Base-by-base conservation (phyloP, 192 early-diverging fungal species). In the Piromyces finnis region DNA sequence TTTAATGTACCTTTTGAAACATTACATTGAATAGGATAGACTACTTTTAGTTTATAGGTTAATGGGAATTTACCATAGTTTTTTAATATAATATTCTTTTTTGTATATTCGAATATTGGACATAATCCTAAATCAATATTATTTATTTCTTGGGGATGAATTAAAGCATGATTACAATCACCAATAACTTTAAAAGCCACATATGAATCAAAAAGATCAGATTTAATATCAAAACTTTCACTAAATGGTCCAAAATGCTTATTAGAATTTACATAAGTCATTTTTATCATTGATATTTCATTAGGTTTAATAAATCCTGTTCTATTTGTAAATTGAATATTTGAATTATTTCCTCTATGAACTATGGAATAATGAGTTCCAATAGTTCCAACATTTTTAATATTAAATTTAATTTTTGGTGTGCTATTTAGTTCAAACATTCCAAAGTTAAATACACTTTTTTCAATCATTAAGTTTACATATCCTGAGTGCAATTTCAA, bases 31-130 rank as follows among this genome's bases (percentile, higher is more conserved):
- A 91, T 81, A 5, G 90, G 90, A 81, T 91, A 91, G 12, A 88
- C 82, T 30, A 81, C 82, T 80, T 91, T 88, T 27, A 91, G 79
- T 16, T 79, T 78, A 78, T 79, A 91, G n/a, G 84, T 81, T 6
- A 91, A 82, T 29, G 90, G 90, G 77, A 82, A 91, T 30, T 82
- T 80, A 15, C 90, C 90, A 80, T 91, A 89, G 78, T 91, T 91
- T 22, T 82, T 87, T 79, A 90, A 87, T 16, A 37, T 41, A 79
- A 91, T 41, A 7, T 83, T 79, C 78, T 88, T 87, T 39, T 83
- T 88, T 26, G 90, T 89, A 9, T 83, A 35, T 78, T 91, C 90
- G 15, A 90, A 81, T 22, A 91, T 89, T n/a, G 90, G 90, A 82
- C 90, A 91, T 30, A 88, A 85, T 59, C 90, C 90, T 79, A 91